Base-by-base conservation (phyloP, 1,139 yeast genomes). In the Magnusiomyces fungicola region DNA sequence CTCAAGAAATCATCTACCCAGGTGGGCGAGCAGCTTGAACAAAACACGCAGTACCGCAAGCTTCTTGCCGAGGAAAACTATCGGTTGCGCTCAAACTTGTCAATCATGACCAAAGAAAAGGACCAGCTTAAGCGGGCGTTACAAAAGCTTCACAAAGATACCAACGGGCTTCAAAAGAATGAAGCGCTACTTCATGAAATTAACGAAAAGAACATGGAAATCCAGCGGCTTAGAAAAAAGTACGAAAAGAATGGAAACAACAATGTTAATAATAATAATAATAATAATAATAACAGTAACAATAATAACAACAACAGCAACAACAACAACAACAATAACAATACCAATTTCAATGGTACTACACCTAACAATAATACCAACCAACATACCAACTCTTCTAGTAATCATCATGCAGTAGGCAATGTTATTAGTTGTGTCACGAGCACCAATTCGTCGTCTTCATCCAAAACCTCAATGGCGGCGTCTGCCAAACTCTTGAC, bases 81-180 rank as follows among this genome's bases (percentile, higher is more conserved):
- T 6, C 27, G 43, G n/a, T 41, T 51, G 5, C 21, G 51, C 16
- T 14, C 45, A 6, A 23, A 34, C 12, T 23, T 44, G 10, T 16
- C 47, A 14, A 46, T 29, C n/a, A 23, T 48, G 23, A 45, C 50
- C 9, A 43, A 38, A 10, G 53, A 51, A 37, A 51, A 51, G 42
- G 50, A 48, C 23, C 24, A 34, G 7, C 40, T 51, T 10, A 51
- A 51, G 29, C 12, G 22, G n/a, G 49, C 48, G 10, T 45, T 51
- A n/a, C 37, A 46, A n/a, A 46, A 48, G 33, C 42, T 51, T 12
- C 53, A 51, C 34, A 46, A 40, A 9, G 53, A 45, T 29, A 51
- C 53, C 2, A 51, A 51, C 30, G 48, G 51, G 9, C 40, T 51
- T 14, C 29, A 40, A 21, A 51, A 48, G 42, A 51, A 51, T 24